phyloP scores from a whole-genome alignment of 306 rosid species.

The Lithocarpus polystachyus region DNA sequence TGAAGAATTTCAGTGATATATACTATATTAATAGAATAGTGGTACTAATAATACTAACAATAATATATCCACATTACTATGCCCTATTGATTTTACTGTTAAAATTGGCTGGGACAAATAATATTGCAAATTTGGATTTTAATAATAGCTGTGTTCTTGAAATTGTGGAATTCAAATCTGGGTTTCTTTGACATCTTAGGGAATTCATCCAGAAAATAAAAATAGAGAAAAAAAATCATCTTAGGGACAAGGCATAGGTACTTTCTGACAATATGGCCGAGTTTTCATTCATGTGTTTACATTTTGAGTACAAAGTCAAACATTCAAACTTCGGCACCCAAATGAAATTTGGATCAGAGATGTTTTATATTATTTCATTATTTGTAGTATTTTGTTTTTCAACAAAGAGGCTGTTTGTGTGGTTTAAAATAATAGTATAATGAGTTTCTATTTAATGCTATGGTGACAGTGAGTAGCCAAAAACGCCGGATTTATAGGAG shows the following conservation, averaged over 20 bases:
- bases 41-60: background rate
- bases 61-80: background rate
- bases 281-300: conserved; percentile 3
- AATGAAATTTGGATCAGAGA: background rate
- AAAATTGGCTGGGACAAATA: background rate
- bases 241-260: background rate
- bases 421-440: background rate
- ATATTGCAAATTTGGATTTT: background rate
- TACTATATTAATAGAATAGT: conserved; percentile 4
- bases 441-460: background rate
- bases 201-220: too few relatives aligned
- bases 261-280: conserved; percentile 10
- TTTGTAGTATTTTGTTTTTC: too few relatives aligned
- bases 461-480: conserved; percentile 16
- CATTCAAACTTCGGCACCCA: conserved; percentile 6
- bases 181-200: background rate
- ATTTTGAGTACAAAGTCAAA: background rate
- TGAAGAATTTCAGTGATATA: conserved; percentile 24
- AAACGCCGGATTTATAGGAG: conserved; percentile 48
- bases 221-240: background rate
- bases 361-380: too few relatives aligned
- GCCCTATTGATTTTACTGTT: background rate
- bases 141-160: background rate
- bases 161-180: background rate
- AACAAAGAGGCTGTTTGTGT: too few relatives aligned